phyloP scores from a whole-genome alignment of 441 rosid species.

The Gossypium trilobum region DNA sequence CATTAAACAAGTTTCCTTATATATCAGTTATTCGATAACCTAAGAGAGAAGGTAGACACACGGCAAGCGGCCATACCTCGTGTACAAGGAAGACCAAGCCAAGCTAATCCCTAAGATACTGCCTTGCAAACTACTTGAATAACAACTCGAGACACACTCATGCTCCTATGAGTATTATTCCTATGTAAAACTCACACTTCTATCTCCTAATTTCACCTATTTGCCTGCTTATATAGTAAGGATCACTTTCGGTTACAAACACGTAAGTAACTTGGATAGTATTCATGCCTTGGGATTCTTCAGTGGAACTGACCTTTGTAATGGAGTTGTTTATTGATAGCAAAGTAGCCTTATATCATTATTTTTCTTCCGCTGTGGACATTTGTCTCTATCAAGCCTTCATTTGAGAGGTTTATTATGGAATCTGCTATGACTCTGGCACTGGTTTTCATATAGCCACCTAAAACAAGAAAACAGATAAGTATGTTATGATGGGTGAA shows the following conservation, averaged over 20 bases:
- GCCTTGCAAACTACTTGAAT: neutral
- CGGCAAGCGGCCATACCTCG: neutral
- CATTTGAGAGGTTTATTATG: slow-evolving; percentile 53
- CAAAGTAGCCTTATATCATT: neutral
- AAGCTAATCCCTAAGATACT: neutral
- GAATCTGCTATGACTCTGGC: slow-evolving; percentile 88
- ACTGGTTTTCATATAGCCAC: slow-evolving; percentile 92
- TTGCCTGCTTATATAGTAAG: neutral
- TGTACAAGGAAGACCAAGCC: neutral
- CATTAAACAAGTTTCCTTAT: neutral
- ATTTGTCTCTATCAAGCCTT: slow-evolving; percentile 38
- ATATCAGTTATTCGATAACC: neutral
- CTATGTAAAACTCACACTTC: neutral
- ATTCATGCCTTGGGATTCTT: neutral
- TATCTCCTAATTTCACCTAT: neutral
- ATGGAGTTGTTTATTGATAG: neutral
- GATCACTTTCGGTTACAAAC: neutral
- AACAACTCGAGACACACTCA: neutral
- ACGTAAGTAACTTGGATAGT: neutral
- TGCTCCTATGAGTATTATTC: neutral
- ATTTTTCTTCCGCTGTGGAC: neutral
- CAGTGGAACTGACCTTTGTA: neutral
- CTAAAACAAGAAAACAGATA: slow-evolving; percentile 31
- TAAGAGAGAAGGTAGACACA: neutral
- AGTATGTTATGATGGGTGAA: neutral